Evolutionary conservation across 345 rosid genomes (phyloP), one percentile per base, ranked within the genome.

Genomic region (Hibiscus tridactylites): DNA sequence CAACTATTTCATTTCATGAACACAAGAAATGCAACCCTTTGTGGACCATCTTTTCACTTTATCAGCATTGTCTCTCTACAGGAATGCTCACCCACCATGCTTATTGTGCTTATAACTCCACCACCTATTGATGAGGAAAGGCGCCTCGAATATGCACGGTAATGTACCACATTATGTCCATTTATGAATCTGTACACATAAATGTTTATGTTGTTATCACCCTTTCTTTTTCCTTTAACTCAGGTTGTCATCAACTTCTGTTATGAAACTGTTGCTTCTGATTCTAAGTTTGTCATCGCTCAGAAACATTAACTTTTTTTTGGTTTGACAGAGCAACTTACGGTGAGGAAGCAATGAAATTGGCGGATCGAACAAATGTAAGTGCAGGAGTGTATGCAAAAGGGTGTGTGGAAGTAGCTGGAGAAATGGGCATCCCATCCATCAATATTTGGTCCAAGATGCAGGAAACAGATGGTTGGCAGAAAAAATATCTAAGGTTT

Each of bases 401-500:
- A 74, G 85, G 85, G 24, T 90, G 98, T 73, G 70, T 88, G 66
- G 88, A 82, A 70, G 79, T 91, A 62, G 90, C 91, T 1, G 77
- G 84, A 21, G 97, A 94, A 35, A 61, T 90, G 62, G 93, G 87
- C 29, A 58, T 88, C 19, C 81, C 37, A 59, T 82, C 79, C 21
- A 78, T 91, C 50, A 79, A 94, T 81, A 42, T 94, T 47, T 94
- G 98, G 98, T 88, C 91, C 73, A 90, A 81, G 84, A 91, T 92
- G 97, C 92, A 90, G 81, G 89, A 90, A 70, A 84, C 85, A 49
- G 81, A 79, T 67, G 89, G 86, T 49, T 94, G 97, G 97, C 92
- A 85, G 92, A 88, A 83, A 73, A 83, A 81, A 26, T 86, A 81
- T 76, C 67, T 94, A 69, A 94, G 97, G 97, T 91, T 73, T 72